These are phyloP conservation scores for Solanum okadae DNA, from an alignment of 257 asterid species.

Conservation along the genomic window DNA sequence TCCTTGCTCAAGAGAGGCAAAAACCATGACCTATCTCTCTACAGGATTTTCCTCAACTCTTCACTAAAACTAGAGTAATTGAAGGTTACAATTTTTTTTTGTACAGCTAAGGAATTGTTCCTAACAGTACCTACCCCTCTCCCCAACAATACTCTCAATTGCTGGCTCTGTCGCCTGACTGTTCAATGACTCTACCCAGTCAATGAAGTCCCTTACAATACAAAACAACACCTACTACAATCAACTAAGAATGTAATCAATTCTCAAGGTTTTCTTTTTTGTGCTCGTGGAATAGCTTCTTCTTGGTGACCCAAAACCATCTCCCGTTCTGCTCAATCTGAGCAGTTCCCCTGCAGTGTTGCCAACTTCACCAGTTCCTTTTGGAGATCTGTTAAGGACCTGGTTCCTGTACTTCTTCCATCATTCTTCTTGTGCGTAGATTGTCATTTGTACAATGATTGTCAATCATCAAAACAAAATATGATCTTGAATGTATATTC, in stretches of 20 bases:
- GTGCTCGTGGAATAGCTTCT: not conserved
- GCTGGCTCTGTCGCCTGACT: not conserved
- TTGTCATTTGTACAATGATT: not conserved
- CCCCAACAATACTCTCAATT: not conserved
- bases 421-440: not conserved
- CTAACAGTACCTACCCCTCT: not conserved
- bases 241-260: not conserved
- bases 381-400: not conserved
- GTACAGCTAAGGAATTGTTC: not conserved
- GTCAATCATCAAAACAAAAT: not conserved
- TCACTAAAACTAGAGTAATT: not conserved
- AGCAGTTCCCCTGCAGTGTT: not conserved
- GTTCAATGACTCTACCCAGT: not conserved
- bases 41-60: not conserved
- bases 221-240: not conserved
- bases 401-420: not conserved
- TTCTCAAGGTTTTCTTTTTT: not conserved
- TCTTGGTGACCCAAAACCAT: not conserved
- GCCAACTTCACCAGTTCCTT: not conserved
- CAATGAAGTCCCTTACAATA: not conserved
- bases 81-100: not conserved
- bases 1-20: not conserved
- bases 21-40: not conserved
- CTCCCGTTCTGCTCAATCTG: not conserved
- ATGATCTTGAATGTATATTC: not conserved